These are phyloP conservation scores for Stromatinia cepivora DNA, from an alignment of 2,329 filamentous ascomycete species.

Conservation along the genomic window DNA sequence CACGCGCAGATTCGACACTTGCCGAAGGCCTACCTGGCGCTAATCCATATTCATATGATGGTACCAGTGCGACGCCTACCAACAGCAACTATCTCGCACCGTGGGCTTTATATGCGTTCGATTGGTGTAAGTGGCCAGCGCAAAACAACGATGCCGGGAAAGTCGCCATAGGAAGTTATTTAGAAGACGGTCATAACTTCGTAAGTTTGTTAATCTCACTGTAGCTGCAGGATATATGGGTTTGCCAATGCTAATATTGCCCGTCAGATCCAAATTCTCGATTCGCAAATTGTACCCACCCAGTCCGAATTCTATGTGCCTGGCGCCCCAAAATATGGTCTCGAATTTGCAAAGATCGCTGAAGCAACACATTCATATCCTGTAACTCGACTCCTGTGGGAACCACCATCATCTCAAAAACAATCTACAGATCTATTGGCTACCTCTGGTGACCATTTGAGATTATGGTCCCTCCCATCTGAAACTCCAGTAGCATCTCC, in stretches of 20 bases:
- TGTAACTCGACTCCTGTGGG: conserved; percentile 92
- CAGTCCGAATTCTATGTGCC: conserved; percentile 67
- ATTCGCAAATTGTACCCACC: conserved; percentile 75
- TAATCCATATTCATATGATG: conserved; percentile 61
- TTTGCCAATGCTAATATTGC: not conserved
- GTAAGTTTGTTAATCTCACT: conserved; percentile 51
- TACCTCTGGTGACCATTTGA: conserved; percentile 90
- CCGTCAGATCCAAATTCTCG: conserved; percentile 88
- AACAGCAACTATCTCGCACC: conserved; percentile 93
- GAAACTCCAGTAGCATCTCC: conserved; percentile 55
- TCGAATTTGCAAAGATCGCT: conserved; percentile 91
- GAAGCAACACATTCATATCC: conserved; percentile 98
- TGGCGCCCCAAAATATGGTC: conserved; percentile 68
- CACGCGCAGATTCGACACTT: conserved; percentile 78
- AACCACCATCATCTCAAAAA: conserved; percentile 91
- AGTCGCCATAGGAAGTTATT: conserved; percentile 90
- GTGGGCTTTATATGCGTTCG: conserved; percentile 94
- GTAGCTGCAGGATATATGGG: not conserved
- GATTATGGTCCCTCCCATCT: conserved; percentile 87
- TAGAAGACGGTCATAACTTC: conserved; percentile 98
- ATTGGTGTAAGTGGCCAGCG: conserved; percentile 98
- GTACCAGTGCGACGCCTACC: conserved; percentile 62
- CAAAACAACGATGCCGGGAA: conserved; percentile 81
- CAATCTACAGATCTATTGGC: conserved; percentile 92
- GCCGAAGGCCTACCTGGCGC: conserved; percentile 68